A percentile compares a stretch with the other conserved stretches of the same genome.
Evolutionary conservation across 2,329 filamentous ascomycete species (phyloP).

Genomic region (Grosmannia huntii): DNA sequence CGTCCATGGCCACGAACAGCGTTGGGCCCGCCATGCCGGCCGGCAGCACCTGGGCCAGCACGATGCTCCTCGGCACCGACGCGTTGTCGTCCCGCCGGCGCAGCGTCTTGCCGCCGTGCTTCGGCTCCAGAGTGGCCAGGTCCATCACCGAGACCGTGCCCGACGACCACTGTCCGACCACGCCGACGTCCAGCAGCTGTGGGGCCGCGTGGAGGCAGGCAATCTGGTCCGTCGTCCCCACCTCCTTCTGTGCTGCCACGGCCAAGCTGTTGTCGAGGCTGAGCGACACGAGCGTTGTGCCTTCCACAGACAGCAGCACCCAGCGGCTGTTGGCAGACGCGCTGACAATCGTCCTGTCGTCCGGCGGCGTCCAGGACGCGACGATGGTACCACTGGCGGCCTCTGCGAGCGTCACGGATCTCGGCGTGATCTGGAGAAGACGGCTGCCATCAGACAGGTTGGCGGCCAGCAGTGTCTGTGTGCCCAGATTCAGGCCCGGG

Average conservation of each 20-base stretch:
- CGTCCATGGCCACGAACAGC: constrained; percentile 80
- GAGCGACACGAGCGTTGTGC: constrained; percentile 58
- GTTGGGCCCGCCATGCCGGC: constrained; percentile 47
- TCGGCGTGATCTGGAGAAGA: constrained; percentile 65
- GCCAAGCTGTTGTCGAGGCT: constrained; percentile 46
- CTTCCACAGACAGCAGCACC: constrained; percentile 63
- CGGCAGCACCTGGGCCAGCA: constrained; percentile 66
- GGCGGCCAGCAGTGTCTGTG: constrained; percentile 57
- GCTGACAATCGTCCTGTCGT: constrained; percentile 53
- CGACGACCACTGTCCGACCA: constrained; percentile 81
- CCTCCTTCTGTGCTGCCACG: constrained; percentile 44
- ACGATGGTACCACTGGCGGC: constrained; percentile 39
- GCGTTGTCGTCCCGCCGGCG: constrained; percentile 49
- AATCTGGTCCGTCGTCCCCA: constrained; percentile 60
- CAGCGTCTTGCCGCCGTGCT: constrained; percentile 49
- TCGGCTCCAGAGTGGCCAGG: constrained; percentile 49
- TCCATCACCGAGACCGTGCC: constrained; percentile 65
- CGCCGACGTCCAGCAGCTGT: constrained; percentile 50
- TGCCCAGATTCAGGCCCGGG: constrained; percentile 53
- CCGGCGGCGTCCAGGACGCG: constrained; percentile 43
- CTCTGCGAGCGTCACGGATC: constrained; percentile 49
- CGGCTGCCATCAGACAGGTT: constrained; percentile 42
- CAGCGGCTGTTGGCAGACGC: constrained; percentile 61
- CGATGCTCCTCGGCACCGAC: constrained; percentile 72
- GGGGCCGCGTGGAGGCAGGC: constrained; percentile 70